phyloP scores from a whole-genome alignment of 1,284 basidiomycete genomes.

The Amylostereum chailletii region DNA sequence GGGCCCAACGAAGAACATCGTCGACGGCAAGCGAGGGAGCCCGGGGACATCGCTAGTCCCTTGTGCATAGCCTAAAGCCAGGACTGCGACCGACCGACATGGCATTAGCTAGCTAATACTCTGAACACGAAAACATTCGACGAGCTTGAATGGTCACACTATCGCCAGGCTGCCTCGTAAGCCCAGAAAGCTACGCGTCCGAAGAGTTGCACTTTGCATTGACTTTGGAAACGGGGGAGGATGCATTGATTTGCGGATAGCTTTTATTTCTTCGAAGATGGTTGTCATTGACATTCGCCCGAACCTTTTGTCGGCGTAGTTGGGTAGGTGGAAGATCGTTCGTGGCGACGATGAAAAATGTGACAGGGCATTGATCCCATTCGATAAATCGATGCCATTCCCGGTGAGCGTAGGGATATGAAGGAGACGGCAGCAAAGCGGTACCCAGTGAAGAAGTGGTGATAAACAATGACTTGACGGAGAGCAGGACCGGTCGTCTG shows the following conservation, averaged over 20 bases:
- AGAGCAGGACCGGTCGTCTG: conserved; percentile 56
- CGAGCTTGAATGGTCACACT: neutral
- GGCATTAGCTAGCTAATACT: no score
- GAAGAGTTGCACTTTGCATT: conserved; percentile 59
- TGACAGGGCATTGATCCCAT: conserved; percentile 65
- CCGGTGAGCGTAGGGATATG: conserved; percentile 22
- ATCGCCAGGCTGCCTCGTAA: conserved; percentile 22
- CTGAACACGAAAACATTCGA: neutral
- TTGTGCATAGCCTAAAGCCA: neutral
- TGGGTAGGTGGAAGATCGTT: conserved; percentile 77
- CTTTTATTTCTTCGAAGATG: conserved; percentile 61
- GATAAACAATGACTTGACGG: conserved; percentile 59
- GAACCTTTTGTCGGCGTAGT: conserved; percentile 45
- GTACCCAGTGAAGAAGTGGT: conserved; percentile 57
- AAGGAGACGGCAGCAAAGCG: conserved; percentile 53
- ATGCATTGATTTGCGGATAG: conserved; percentile 47
- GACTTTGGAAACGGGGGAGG: neutral
- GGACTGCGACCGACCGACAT: neutral
- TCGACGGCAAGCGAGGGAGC: conserved; percentile 20
- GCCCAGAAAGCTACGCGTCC: conserved; percentile 45
- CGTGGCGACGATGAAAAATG: conserved; percentile 74
- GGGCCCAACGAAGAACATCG: conserved; percentile 53
- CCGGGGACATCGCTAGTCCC: conserved; percentile 1
- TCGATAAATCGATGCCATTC: conserved; percentile 63
- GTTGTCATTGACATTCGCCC: conserved; percentile 58